Conservation (phyloP, 805 yeast genomes). For the Schwanniomyces pseudopolymorphus region DNA sequence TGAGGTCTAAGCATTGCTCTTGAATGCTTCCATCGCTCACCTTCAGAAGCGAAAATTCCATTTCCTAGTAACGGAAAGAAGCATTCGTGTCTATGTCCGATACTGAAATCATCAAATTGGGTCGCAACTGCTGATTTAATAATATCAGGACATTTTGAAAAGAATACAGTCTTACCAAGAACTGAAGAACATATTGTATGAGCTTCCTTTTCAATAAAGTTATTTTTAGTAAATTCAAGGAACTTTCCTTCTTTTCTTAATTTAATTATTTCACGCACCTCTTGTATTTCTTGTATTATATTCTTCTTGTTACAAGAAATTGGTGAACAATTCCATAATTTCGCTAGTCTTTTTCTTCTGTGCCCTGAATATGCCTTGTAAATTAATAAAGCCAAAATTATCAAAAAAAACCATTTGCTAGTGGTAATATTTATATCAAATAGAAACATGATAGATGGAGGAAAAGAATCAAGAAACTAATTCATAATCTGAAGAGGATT, state of each 20-base stretch:
- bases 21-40: conserved; percentile 38
- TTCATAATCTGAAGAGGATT: too few species aligned
- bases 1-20: conserved; percentile 39
- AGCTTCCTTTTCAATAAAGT: conserved; percentile 3
- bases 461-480: too few species aligned
- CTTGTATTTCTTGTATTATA: background rate
- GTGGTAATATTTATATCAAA: background rate
- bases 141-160: conserved; percentile 36
- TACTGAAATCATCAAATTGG: conserved; percentile 35
- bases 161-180: conserved; percentile 16
- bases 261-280: background rate
- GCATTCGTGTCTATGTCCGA: conserved; percentile 31
- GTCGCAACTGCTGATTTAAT: conserved; percentile 38
- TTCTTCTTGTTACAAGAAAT: background rate
- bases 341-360: background rate
- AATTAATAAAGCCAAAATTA: background rate
- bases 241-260: conserved; percentile 12
- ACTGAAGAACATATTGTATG: conserved; percentile 6
- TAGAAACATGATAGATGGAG: background rate
- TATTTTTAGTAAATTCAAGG: conserved; percentile 11
- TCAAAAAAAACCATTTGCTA: background rate
- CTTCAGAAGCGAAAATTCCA: conserved; percentile 39
- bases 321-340: background rate
- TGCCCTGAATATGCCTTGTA: background rate
- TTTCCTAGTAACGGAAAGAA: conserved; percentile 35